phyloP scores from a whole-genome alignment of 1,284 basidiomycete species.

The Leccinum laetum region DNA sequence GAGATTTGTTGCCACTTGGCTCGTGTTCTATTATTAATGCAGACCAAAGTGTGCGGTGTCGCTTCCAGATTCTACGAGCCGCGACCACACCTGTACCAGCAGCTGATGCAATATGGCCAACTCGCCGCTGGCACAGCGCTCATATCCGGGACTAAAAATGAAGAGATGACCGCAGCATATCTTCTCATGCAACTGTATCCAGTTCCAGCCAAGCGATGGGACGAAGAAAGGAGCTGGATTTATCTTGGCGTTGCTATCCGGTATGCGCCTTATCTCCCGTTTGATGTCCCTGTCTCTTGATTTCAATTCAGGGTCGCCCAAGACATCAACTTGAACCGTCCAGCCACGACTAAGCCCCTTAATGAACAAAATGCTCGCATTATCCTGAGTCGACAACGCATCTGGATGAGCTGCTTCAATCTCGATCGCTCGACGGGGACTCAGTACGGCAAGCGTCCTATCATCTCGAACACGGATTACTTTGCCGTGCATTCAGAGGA shows the following conservation, averaged over 20 bases:
- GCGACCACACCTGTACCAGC: conserved; percentile 64
- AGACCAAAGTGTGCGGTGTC: conserved; percentile 70
- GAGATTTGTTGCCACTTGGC: conserved; percentile 31
- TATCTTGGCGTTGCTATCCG: conserved; percentile 80
- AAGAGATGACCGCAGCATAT: conserved; percentile 75
- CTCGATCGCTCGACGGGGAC: conserved; percentile 79
- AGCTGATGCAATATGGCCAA: conserved; percentile 71
- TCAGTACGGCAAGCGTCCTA: conserved; percentile 81
- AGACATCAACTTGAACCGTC: conserved; percentile 82
- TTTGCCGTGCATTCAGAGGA: conserved; percentile 70
- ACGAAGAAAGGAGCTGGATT: conserved; percentile 78
- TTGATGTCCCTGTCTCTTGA: conserved; percentile 3
- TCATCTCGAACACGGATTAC: conserved; percentile 74
- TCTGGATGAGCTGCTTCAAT: conserved; percentile 88
- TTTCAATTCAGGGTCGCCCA: conserved; percentile 60
- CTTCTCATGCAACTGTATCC: conserved; percentile 75
- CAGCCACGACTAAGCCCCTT: conserved; percentile 62
- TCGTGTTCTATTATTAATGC: conserved; percentile 4
- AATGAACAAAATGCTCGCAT: conserved; percentile 79
- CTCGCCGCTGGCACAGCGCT: conserved; percentile 72
- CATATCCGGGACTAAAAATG: conserved; percentile 70
- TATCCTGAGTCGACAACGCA: conserved; percentile 82
- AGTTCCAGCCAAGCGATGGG: conserved; percentile 71
- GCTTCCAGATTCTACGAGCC: conserved; percentile 71
- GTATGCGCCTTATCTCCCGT: conserved; percentile 32